phyloP scores from a whole-genome alignment of 1,139 yeast species.

The Geotrichum siamense region DNA sequence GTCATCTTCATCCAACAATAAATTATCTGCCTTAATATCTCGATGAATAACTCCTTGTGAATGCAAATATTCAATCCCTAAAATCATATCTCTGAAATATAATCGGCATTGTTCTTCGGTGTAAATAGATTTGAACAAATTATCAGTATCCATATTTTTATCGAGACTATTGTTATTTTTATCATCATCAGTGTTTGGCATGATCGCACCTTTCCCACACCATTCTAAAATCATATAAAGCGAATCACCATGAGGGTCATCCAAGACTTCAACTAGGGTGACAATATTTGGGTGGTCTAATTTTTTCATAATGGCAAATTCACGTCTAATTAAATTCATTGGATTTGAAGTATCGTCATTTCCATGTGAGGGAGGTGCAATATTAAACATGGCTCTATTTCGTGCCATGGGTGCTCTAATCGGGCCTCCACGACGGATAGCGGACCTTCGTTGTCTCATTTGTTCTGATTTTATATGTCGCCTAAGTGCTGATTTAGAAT shows the following conservation, averaged over 20 bases:
- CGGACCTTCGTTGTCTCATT: constrained; percentile 28
- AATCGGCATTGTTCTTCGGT: constrained; percentile 38
- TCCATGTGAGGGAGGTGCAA: too few relatives aligned
- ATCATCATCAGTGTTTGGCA: constrained; percentile 26
- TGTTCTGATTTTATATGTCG: constrained; percentile 43
- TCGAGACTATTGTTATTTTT: too few relatives aligned
- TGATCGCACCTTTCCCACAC: constrained; percentile 46
- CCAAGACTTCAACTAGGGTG: constrained; percentile 73
- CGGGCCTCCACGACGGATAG: constrained; percentile 16
- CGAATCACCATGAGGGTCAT: constrained; percentile 58
- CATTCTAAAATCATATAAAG: constrained; percentile 71
- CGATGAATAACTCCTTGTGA: constrained; percentile 90
- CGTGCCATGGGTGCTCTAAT: not conserved
- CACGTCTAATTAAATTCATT: constrained; percentile 51
- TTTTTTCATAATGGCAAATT: constrained; percentile 73
- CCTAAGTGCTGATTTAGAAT: constrained; percentile 35
- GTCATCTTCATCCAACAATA: constrained; percentile 64
- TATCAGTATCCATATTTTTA: constrained; percentile 21
- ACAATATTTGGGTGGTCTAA: constrained; percentile 77
- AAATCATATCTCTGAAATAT: constrained; percentile 69
- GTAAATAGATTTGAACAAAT: constrained; percentile 21
- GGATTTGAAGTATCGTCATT: constrained; percentile 23
- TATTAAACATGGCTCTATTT: too few relatives aligned
- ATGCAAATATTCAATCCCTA: constrained; percentile 88
- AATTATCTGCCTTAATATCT: constrained; percentile 91